Conservation (phyloP, 1,284 basidiomycete genomes). For the Cronartium ribicola region DNA sequence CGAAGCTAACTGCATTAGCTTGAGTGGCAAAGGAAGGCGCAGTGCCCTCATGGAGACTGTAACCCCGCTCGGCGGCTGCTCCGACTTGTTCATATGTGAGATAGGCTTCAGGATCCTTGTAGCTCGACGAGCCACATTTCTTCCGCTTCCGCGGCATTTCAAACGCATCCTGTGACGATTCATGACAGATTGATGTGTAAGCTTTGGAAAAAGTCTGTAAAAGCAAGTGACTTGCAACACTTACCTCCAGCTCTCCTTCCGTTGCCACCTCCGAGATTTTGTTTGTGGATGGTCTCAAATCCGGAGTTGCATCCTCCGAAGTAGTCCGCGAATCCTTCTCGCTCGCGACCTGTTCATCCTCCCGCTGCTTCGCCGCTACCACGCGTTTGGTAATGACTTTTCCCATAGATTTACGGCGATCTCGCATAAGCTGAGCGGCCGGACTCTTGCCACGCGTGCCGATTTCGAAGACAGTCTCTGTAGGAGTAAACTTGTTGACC, state of each 20-base stretch:
- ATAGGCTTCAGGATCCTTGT: constrained; percentile 80
- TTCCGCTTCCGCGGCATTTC: constrained; percentile 56
- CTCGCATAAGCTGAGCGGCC: constrained; percentile 75
- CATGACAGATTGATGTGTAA: constrained; percentile 20
- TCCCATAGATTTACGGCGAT: constrained; percentile 70
- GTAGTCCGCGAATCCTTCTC: constrained; percentile 42
- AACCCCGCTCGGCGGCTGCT: constrained; percentile 83
- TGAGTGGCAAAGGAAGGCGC: constrained; percentile 73
- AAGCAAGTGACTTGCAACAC: background rate
- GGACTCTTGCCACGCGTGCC: constrained; percentile 68
- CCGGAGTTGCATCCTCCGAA: background rate
- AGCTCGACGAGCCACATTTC: constrained; percentile 55
- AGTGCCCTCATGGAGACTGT: constrained; percentile 18
- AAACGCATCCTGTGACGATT: constrained; percentile 64
- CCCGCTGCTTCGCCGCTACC: constrained; percentile 45
- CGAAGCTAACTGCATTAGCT: constrained; percentile 73
- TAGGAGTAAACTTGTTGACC: constrained; percentile 75
- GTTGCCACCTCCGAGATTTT: constrained; percentile 9
- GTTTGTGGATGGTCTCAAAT: background rate
- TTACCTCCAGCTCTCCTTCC: constrained; percentile 37
- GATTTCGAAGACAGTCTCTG: constrained; percentile 89
- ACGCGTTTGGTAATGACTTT: constrained; percentile 54
- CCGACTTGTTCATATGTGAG: constrained; percentile 85
- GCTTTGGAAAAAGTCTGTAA: background rate
- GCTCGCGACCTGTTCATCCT: constrained; percentile 41